A percentile compares a stretch with the other conserved stretches of the same genome.
Evolutionary conservation across 73 alveolate genomes (phyloP).

Genomic region (Urostyla sp.): DNA sequence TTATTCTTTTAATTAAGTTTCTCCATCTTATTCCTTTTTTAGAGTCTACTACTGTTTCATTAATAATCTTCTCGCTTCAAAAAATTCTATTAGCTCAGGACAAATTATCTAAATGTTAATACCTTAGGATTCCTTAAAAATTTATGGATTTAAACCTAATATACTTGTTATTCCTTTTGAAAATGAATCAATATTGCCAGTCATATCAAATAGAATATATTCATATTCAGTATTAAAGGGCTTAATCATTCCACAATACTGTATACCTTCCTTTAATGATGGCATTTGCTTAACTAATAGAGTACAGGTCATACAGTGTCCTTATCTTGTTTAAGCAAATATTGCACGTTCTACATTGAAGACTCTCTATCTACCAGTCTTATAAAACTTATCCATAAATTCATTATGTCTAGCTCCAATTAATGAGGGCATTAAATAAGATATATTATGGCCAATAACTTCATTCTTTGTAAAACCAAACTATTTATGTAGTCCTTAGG

Average conservation of each 20-base stretch:
- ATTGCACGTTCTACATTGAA: conserved; percentile 37
- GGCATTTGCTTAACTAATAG: conserved; percentile 46
- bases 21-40: not conserved
- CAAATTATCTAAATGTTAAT: conserved; percentile 38
- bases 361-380: conserved; percentile 57
- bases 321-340: conserved; percentile 39
- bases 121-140: conserved; percentile 44
- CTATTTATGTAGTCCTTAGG: conserved; percentile 31
- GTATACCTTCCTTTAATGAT: conserved; percentile 50
- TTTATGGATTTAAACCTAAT: conserved; percentile 48
- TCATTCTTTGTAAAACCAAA: conserved; percentile 52
- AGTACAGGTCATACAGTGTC: conserved; percentile 31
- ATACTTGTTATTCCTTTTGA: conserved; percentile 48
- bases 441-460: conserved; percentile 46
- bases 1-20: not conserved
- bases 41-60: not conserved
- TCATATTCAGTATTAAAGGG: conserved; percentile 32
- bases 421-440: conserved; percentile 36
- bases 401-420: conserved; percentile 34
- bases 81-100: conserved; percentile 46
- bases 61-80: conserved; percentile 37
- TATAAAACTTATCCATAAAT: conserved; percentile 46
- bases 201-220: conserved; percentile 5
- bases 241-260: conserved; percentile 61
- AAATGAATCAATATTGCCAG: conserved; percentile 49